Evolutionary conservation across 345 rosid species (phyloP).

Genomic region (Murraya koenigii): DNA sequence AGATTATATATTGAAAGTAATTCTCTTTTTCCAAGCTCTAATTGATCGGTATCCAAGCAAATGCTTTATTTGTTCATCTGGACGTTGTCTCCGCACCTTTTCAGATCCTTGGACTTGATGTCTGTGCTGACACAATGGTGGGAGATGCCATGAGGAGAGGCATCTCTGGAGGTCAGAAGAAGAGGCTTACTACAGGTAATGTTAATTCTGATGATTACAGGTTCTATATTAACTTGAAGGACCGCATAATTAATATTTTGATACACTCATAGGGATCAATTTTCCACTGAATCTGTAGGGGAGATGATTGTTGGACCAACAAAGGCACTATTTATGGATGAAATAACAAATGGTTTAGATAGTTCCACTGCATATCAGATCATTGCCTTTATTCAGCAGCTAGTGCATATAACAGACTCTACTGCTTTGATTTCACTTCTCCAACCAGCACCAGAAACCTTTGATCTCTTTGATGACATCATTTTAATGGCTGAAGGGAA

Average conservation of each 20-base stretch:
- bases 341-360: slow-evolving; percentile 54
- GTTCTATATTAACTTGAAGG: background rate
- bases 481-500: slow-evolving; percentile 45
- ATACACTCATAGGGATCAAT: background rate
- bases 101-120: slow-evolving; percentile 40
- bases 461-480: slow-evolving; percentile 44
- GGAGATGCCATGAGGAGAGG: slow-evolving; percentile 41
- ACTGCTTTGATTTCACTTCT: slow-evolving; percentile 48
- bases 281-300: slow-evolving; percentile 16
- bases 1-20: slow-evolving; percentile 2
- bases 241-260: background rate
- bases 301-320: slow-evolving; percentile 49
- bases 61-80: background rate
- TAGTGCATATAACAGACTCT: slow-evolving; percentile 44
- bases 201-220: background rate
- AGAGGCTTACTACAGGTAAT: slow-evolving; percentile 29
- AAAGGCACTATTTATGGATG: slow-evolving; percentile 49
- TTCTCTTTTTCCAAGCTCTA: background rate
- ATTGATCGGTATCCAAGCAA: background rate
- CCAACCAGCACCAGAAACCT: slow-evolving; percentile 55
- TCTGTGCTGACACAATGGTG: slow-evolving; percentile 33
- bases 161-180: slow-evolving; percentile 38
- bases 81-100: background rate
- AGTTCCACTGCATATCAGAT: slow-evolving; percentile 52
- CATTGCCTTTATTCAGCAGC: slow-evolving; percentile 40